Evolutionary conservation across 139 green algal species (phyloP).

Genomic region (Desmodesmus armatus): DNA sequence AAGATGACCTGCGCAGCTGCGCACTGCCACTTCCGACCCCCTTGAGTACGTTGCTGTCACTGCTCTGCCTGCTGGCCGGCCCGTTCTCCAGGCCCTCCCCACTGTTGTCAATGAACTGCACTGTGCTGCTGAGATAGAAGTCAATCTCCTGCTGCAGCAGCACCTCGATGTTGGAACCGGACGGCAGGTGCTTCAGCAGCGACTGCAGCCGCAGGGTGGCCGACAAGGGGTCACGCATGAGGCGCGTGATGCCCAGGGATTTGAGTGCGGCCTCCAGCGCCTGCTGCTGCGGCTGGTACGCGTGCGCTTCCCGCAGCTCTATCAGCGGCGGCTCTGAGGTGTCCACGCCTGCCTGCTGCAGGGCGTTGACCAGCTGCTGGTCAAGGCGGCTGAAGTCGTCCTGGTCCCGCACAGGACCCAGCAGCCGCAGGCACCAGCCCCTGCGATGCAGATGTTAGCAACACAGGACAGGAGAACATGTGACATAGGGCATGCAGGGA

Average conservation of each 20-base stretch:
- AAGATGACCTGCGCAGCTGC: not conserved
- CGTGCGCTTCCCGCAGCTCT: conserved; percentile 13
- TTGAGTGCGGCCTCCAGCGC: conserved; percentile 25
- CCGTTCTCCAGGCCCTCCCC: not conserved
- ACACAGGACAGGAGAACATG: not conserved
- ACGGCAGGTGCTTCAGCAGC: conserved; percentile 24
- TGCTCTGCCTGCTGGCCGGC: not conserved
- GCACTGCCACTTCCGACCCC: not conserved
- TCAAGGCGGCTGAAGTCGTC: conserved; percentile 45
- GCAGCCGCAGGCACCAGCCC: conserved; percentile 44
- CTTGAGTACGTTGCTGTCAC: too few species aligned
- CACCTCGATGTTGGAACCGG: conserved; percentile 13
- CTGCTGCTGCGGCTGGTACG: conserved; percentile 34
- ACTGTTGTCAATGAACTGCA: conserved; percentile 23
- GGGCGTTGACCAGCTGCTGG: conserved; percentile 20
- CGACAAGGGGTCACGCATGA: conserved; percentile 14
- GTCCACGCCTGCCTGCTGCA: conserved; percentile 19
- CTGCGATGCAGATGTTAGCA: not conserved
- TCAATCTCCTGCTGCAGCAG: conserved; percentile 41
- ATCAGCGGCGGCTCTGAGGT: not conserved
- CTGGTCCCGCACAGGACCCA: conserved; percentile 29
- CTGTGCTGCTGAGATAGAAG: conserved; percentile 6
- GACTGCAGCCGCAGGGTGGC: conserved; percentile 27
- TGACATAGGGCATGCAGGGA: not conserved
- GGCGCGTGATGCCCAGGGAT: not conserved